A percentile compares a stretch with the other conserved stretches of the same genome.
phyloP scores from a whole-genome alignment of 345 rosid species.

The Linum tenue region DNA sequence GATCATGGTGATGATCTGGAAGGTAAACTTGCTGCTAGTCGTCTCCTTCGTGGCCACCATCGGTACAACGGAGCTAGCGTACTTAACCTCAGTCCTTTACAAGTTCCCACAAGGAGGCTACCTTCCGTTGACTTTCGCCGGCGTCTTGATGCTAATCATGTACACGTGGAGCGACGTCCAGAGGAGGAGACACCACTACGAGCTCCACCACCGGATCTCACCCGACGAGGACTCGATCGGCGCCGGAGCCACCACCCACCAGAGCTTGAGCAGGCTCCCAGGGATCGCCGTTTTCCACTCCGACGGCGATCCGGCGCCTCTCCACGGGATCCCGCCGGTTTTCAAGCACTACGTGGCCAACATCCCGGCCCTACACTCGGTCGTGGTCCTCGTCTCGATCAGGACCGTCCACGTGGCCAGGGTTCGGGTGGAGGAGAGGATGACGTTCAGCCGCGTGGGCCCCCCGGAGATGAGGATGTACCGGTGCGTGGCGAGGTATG shows the following conservation, averaged over 20 bases:
- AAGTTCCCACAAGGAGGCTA: slow-evolving; percentile 42
- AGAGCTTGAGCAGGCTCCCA: not conserved
- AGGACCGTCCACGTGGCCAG: slow-evolving; percentile 24
- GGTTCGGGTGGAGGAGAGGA: slow-evolving; percentile 19
- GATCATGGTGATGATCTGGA: slow-evolving; percentile 51
- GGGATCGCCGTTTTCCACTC: not conserved
- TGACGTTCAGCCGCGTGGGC: slow-evolving; percentile 22
- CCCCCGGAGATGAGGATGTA: slow-evolving; percentile 20
- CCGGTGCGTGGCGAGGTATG: slow-evolving; percentile 23
- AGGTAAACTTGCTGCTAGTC: slow-evolving; percentile 29
- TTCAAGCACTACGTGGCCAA: not conserved
- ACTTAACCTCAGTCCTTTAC: slow-evolving; percentile 39
- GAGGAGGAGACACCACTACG: slow-evolving; percentile 30
- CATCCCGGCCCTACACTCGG: not conserved
- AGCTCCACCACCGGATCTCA: slow-evolving; percentile 13
- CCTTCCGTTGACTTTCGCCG: slow-evolving; percentile 35
- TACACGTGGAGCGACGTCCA: slow-evolving; percentile 35
- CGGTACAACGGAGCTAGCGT: slow-evolving; percentile 22
- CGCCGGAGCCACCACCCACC: not conserved
- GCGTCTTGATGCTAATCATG: slow-evolving; percentile 28
- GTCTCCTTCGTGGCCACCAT: slow-evolving; percentile 20
- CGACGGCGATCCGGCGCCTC: not conserved
- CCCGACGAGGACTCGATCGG: too few relatives aligned
- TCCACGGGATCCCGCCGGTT: not conserved
- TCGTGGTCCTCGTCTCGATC: slow-evolving; percentile 6